Evolutionary conservation across 192 early-diverging fungal genomes (phyloP).

Genomic region (Podila minutissima): DNA sequence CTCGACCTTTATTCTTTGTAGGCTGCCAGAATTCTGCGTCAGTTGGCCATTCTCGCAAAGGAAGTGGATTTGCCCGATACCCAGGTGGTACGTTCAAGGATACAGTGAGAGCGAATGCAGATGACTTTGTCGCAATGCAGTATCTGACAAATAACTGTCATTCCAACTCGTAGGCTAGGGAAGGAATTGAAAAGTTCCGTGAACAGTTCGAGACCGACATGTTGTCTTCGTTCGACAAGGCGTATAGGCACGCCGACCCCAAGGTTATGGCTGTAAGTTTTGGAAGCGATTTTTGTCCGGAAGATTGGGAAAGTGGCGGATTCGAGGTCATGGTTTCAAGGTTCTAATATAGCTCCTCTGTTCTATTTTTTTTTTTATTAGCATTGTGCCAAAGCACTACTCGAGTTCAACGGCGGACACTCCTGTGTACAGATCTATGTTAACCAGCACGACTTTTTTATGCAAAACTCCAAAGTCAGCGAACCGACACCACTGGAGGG

Average conservation of each 20-base stretch:
- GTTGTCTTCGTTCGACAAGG: slow-evolving; percentile 87
- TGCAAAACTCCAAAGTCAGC: slow-evolving; percentile 77
- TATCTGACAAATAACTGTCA: neutral
- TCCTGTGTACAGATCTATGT: slow-evolving; percentile 95
- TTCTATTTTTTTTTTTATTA: slow-evolving; percentile 31
- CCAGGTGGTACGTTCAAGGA: slow-evolving; percentile 59
- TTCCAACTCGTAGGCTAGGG: slow-evolving; percentile 68
- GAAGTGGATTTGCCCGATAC: slow-evolving; percentile 79
- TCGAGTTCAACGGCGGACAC: slow-evolving; percentile 96
- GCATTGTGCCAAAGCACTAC: slow-evolving; percentile 86
- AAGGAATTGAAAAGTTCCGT: slow-evolving; percentile 91
- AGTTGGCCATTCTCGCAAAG: slow-evolving; percentile 87
- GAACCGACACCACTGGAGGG: slow-evolving; percentile 56
- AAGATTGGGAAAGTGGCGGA: slow-evolving; percentile 4
- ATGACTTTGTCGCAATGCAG: no score
- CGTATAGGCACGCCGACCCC: slow-evolving; percentile 79
- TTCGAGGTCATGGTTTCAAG: slow-evolving; percentile 2
- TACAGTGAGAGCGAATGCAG: no score
- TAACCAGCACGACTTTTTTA: slow-evolving; percentile 97
- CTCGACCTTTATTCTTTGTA: slow-evolving; percentile 15
- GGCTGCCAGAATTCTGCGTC: slow-evolving; percentile 86
- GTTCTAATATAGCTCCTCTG: neutral
- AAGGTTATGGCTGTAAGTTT: slow-evolving; percentile 79
- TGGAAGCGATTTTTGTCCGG: neutral
- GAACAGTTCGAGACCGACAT: slow-evolving; percentile 93